Evolutionary conservation across 1,284 basidiomycete species (phyloP).

Genomic region (Schizophyllum commune): DNA sequence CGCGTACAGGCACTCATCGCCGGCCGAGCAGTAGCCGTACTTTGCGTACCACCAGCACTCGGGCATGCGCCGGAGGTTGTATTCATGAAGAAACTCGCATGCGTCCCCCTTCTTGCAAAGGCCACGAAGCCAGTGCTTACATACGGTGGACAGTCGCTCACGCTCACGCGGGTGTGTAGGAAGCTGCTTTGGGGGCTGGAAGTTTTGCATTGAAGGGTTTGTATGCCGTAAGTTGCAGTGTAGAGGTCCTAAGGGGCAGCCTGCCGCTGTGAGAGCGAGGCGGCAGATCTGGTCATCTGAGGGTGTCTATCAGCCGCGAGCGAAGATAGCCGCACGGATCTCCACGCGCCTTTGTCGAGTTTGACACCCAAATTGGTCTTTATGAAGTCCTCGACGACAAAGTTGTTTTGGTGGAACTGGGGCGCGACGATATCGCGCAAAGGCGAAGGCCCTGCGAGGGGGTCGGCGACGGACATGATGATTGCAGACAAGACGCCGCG

Average conservation of each 20-base stretch:
- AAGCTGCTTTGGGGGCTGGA: slow-evolving; percentile 75
- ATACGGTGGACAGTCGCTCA: slow-evolving; percentile 89
- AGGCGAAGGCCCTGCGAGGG: slow-evolving; percentile 55
- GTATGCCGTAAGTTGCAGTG: slow-evolving; percentile 91
- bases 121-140: slow-evolving; percentile 98
- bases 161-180: slow-evolving; percentile 79
- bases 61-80: slow-evolving; percentile 97
- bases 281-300: slow-evolving; percentile 90
- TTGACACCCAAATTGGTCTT: slow-evolving; percentile 84
- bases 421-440: slow-evolving; percentile 76
- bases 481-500: neutral
- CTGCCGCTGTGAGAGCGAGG: slow-evolving; percentile 67
- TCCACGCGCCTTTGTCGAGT: slow-evolving; percentile 77
- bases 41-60: slow-evolving; percentile 99
- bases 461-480: slow-evolving; percentile 37
- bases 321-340: slow-evolving; percentile 3
- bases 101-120: slow-evolving; percentile 98
- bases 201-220: slow-evolving; percentile 77
- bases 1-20: slow-evolving; percentile 96
- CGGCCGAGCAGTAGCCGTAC: slow-evolving; percentile 96
- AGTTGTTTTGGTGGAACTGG: slow-evolving; percentile 91
- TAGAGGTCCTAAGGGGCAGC: slow-evolving; percentile 82
- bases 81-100: slow-evolving; percentile 99
- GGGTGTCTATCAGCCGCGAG: slow-evolving; percentile 3
- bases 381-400: slow-evolving; percentile 76